Evolutionary conservation across 2,329 filamentous ascomycete species (phyloP), one percentile per base, ranked within the genome.

Genomic region (Ascochyta clinopodiicola): DNA sequence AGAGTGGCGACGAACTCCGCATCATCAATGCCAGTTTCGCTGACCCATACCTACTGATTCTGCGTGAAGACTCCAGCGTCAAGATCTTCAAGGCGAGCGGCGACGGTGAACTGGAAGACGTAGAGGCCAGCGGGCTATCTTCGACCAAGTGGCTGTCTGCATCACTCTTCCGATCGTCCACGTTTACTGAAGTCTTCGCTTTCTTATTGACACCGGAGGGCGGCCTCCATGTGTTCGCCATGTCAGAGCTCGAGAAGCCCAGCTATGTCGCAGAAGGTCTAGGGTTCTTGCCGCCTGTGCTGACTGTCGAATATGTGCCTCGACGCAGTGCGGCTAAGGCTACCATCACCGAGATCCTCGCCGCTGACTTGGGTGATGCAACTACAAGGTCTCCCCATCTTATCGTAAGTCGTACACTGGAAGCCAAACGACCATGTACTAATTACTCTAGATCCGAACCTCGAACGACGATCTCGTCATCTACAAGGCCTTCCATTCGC

Each of bases 101-200:
- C 40, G 90, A 86, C 67, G 88, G 91, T 39, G 95, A 99, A 66
- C 80, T 98, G 2, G 93, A 96, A 70, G 91, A 96, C 70, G 77
- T 96, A 3, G 86, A 90, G 62, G 80, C 84, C 29, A 86, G 88
- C 25, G 79, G 82, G 8, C 67, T 82, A 0, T 78, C 88, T 2
- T 76, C 82, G 1, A 88, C 83, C 2, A 91, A 89, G 70, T 97
- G 95, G 91, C 79, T 88, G 6, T 90, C 91, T 3, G 93, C 91
- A 9, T 96, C 90, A 65, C 77, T 98, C 0, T 98, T 96, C 72
- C 81, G 82, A n/a, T 85, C 58, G 87, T 91, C 73, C 71, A 81
- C 47, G 67, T 63, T 73, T 21, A 79, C 82, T 9, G 85, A 83
- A 58, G 81, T 89, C 8, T 79, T 92, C 53, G 85, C 93, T 74